Conservation (phyloP, 2,329 filamentous ascomycete species). For the Alternaria postmessia region DNA sequence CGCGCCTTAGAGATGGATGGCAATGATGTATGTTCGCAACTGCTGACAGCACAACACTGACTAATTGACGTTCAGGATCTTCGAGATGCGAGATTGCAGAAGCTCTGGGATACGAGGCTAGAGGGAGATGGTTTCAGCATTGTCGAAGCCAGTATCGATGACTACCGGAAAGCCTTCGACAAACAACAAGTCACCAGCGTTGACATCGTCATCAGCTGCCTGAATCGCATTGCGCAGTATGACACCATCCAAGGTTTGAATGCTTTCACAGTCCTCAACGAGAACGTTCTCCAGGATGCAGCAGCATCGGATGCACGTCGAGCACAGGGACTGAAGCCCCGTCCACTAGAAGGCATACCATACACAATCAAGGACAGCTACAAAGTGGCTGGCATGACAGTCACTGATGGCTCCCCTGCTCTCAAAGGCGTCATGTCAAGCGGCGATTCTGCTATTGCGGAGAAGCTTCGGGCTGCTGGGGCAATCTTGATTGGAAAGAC, state of each 20-base stretch:
- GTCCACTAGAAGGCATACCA: conserved; percentile 64
- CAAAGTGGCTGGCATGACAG: conserved; percentile 62
- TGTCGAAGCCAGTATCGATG: conserved; percentile 59
- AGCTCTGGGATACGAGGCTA: not conserved
- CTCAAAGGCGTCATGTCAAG: conserved; percentile 60
- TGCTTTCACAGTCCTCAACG: conserved; percentile 60
- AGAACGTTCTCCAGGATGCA: conserved; percentile 57
- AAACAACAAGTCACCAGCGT: conserved; percentile 54
- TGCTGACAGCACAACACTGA: not conserved
- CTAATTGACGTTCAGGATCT: not conserved
- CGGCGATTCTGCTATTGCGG: conserved; percentile 62
- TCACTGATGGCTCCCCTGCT: conserved; percentile 64
- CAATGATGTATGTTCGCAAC: conserved; percentile 1
- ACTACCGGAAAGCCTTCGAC: conserved; percentile 55
- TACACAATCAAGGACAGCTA: conserved; percentile 67
- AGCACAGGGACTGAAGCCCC: conserved; percentile 44
- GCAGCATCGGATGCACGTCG: conserved; percentile 57
- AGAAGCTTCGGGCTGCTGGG: conserved; percentile 58
- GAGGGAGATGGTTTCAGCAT: conserved; percentile 38
- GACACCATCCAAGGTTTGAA: conserved; percentile 57
- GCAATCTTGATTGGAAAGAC: conserved; percentile 63
- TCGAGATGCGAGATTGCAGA: not conserved
- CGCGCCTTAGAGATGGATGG: not conserved
- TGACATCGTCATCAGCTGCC: conserved; percentile 56
- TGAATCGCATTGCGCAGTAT: conserved; percentile 58